Evolutionary conservation across 2,329 filamentous ascomycete species (phyloP).

Genomic region (Pseudonectria foliicola): DNA sequence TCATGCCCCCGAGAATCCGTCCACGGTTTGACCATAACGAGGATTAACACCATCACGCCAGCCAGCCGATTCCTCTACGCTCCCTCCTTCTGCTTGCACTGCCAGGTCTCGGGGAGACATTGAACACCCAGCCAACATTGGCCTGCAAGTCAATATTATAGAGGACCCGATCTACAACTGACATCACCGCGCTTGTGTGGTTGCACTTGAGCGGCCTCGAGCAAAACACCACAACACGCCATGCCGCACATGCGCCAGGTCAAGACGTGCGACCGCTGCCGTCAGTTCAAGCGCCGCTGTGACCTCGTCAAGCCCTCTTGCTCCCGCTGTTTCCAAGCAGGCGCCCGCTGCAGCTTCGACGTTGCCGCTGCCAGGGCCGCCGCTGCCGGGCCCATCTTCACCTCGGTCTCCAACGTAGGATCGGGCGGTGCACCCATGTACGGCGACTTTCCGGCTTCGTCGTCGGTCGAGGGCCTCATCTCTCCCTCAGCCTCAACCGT

Average conservation of each 20-base stretch:
- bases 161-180: no score
- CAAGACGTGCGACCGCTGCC: slow-evolving; percentile 30
- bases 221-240: not conserved
- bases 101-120: no score
- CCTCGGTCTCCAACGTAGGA: not conserved
- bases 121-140: no score
- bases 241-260: slow-evolving; percentile 29
- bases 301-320: slow-evolving; percentile 29
- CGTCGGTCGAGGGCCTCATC: slow-evolving; percentile 19
- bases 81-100: no score
- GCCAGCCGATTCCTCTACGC: no score
- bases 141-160: no score
- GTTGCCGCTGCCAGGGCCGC: slow-evolving; percentile 10
- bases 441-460: slow-evolving; percentile 7
- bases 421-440: slow-evolving; percentile 1
- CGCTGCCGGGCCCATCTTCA: slow-evolving; percentile 5
- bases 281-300: slow-evolving; percentile 30
- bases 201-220: no score
- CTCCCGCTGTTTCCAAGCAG: slow-evolving; percentile 27
- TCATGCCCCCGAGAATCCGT: no score
- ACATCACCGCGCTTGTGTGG: no score
- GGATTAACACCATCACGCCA: no score
- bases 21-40: no score
- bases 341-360: slow-evolving; percentile 27
- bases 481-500: slow-evolving; percentile 23